Conservation (phyloP, 192 early-diverging fungal genomes). For the Coemansia sp. region DNA sequence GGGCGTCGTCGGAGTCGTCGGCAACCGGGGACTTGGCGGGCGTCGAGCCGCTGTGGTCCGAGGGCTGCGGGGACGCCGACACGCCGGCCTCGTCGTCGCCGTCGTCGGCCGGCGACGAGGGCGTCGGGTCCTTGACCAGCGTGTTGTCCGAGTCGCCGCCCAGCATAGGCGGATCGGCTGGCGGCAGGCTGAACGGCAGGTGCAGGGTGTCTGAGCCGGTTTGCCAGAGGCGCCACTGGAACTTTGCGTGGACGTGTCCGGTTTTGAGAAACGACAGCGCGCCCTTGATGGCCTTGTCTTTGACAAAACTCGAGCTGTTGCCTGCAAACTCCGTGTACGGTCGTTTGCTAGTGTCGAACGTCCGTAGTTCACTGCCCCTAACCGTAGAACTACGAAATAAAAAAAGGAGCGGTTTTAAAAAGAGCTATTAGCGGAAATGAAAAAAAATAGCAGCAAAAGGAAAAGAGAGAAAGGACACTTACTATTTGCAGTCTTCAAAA, state of each 20-base stretch:
- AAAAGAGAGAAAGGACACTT: background rate
- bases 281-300: conserved; percentile 38
- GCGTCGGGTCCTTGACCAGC: conserved; percentile 8
- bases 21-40: background rate
- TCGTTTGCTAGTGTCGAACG: conserved; percentile 31
- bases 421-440: background rate
- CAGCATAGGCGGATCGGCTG: background rate
- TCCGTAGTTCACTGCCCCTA: conserved; percentile 35
- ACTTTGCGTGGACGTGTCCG: conserved; percentile 36
- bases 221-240: conserved; percentile 45
- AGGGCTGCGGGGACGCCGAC: background rate
- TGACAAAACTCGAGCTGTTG: conserved; percentile 22
- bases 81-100: conserved; percentile 3
- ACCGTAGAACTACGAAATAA: conserved; percentile 29
- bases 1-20: too few relatives aligned
- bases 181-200: conserved; percentile 29
- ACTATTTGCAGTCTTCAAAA: conserved; percentile 54
- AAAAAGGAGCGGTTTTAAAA: too few relatives aligned
- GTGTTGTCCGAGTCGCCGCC: conserved; percentile 24
- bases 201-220: conserved; percentile 36
- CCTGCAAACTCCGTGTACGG: conserved; percentile 46
- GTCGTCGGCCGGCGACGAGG: background rate
- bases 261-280: conserved; percentile 36
- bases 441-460: background rate
- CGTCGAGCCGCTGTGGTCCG: background rate